Base-by-base conservation (phyloP, 306 rosid genomes). In the Cicer bijugum region DNA sequence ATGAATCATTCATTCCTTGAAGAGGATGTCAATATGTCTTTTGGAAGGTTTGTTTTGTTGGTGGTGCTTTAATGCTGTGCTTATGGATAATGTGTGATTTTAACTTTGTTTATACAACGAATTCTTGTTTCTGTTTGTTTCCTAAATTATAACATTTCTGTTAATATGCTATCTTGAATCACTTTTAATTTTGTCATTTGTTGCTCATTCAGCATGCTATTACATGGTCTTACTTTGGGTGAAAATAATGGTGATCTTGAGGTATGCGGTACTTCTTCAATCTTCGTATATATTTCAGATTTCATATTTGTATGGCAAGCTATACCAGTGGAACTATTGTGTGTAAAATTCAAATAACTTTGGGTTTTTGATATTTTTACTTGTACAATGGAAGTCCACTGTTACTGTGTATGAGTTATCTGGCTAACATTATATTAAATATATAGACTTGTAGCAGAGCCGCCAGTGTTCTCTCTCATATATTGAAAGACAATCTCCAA, bases 371-470 rank as follows among this genome's bases (percentile, higher is more conserved):
- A 12, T 73, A 39, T 55, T 43, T 71, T 46, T 4, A 39, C 53
- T 8, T 53, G 51, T 19, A 44, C 35, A 51, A 37, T 64, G 55
- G 50, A 14, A 78, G 48, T 37, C 50, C 17, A 23, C 48, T 72
- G 40, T 46, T 56, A 19, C 52, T 6, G 7, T 61, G 53, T n/a
- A 44, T 68, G 23, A 71, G 61, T 71, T 47, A 74, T 55, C 51
- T 69, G 63, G 74, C 81, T 80, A 55, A 85, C 50, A 20, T 55
- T 67, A 33, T 76, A 8, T 52, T 79, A 73, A 67, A 60, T 55
- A 35, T 81, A 84, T 90, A 91, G 99, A 88, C 87, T 71, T 94
- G 93, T 83, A 82, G 92, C 87, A 88, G 99, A 86, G 99, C 97
- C 46, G 96, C 97, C 46, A 89, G 96, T 75, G 96, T 94, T 83